Evolutionary conservation across 371 early-diverging fungal species (phyloP).

Genomic region (Mortierella sp.): DNA sequence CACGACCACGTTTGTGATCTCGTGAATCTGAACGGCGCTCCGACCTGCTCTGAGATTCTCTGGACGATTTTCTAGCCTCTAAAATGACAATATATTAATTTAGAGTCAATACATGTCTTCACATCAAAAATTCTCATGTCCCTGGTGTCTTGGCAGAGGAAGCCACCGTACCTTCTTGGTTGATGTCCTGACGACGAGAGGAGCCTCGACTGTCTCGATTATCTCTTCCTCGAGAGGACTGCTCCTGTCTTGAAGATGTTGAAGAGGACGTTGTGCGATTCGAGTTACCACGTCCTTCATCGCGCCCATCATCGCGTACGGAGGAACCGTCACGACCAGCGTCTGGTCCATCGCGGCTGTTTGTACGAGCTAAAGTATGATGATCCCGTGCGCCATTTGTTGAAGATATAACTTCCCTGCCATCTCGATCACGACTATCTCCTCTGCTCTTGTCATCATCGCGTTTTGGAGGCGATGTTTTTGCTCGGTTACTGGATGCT

Average conservation of each 20-base stretch:
- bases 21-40: constrained; percentile 27
- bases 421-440: constrained; percentile 25
- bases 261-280: constrained; percentile 3
- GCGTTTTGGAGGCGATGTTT: neutral
- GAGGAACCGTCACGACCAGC: neutral
- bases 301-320: neutral
- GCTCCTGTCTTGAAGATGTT: constrained; percentile 17
- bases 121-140: no score
- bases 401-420: neutral
- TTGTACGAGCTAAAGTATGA: neutral
- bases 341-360: constrained; percentile 17
- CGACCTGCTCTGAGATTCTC: constrained; percentile 26
- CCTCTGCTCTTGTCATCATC: constrained; percentile 10
- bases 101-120: neutral
- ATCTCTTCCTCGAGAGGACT: neutral
- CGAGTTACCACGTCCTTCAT: constrained; percentile 7
- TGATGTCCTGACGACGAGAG: constrained; percentile 29
- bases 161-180: constrained; percentile 20
- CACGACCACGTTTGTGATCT: constrained; percentile 44
- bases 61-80: constrained; percentile 2
- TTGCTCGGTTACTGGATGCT: neutral
- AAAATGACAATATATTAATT: neutral
- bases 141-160: no score
- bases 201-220: constrained; percentile 27
- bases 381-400: neutral